phyloP scores from a whole-genome alignment of 2,329 filamentous ascomycete species.

The Thermoascus crustaceus region DNA sequence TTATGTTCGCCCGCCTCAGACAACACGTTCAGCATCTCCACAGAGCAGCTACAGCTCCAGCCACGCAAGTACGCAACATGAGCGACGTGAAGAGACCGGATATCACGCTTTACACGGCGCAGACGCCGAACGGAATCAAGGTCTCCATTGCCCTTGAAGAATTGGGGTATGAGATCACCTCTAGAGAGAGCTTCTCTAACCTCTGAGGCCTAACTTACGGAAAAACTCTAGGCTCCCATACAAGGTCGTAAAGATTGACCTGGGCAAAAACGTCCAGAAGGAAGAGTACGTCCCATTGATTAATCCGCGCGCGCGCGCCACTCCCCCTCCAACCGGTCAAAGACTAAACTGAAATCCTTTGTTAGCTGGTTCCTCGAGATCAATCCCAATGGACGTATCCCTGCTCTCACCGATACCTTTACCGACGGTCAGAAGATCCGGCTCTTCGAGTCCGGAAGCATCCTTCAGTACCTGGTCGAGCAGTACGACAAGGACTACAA shows the following conservation, averaged over 20 bases:
- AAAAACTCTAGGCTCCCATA: constrained; percentile 54
- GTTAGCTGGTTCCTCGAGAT: constrained; percentile 73
- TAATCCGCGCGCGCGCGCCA: too few species aligned
- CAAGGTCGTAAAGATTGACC: constrained; percentile 62
- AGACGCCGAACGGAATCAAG: constrained; percentile 87
- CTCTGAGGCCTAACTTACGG: constrained; percentile 10
- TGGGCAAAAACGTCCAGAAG: constrained; percentile 70
- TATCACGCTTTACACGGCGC: constrained; percentile 72
- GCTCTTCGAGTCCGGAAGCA: constrained; percentile 60
- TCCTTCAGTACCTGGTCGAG: constrained; percentile 55
- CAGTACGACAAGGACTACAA: constrained; percentile 76
- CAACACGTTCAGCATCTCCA: too few species aligned
- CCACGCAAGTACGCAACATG: too few species aligned
- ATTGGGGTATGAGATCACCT: constrained; percentile 45
- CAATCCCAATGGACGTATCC: constrained; percentile 89
- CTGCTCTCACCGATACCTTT: constrained; percentile 73
- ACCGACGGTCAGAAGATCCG: constrained; percentile 63
- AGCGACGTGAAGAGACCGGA: constrained; percentile 37
- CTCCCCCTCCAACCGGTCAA: too few species aligned
- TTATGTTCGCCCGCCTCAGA: too few species aligned
- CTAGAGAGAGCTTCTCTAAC: constrained; percentile 2
- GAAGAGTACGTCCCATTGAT: constrained; percentile 50
- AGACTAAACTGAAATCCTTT: background rate
- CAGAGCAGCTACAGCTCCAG: too few species aligned
- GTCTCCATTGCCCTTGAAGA: constrained; percentile 81